Evolutionary conservation across 2,329 filamentous ascomycete genomes (phyloP), one percentile per base, ranked within the genome.

Genomic region (Fusarium sp.): DNA sequence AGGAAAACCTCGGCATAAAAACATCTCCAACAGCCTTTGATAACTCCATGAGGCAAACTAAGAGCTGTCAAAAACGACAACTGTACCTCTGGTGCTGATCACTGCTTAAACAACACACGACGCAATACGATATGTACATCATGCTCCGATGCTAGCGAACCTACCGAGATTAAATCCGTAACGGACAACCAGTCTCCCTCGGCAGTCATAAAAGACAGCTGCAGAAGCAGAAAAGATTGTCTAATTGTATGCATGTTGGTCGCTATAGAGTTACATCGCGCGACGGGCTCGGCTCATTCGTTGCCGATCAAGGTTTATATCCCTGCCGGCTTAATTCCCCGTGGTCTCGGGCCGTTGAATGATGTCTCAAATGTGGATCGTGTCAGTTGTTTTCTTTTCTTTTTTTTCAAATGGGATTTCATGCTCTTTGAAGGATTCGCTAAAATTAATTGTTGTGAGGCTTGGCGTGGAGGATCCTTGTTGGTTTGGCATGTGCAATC

Each of bases 131-230:
- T 32, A n/a, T n/a, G 48, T 32, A n/a, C 50, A 35, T 46, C 27
- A 33, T 20, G 7, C 3, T 17, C 13, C 14, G 13, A 45, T 17
- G 14, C 9, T 20, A 27, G 53, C 15, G 6, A 22, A n/a, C 7
- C 7, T 44, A 19, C 55, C 35, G 55, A 51, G 40, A 60, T 60
- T 37, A 44, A 27, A 51, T 5, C 10, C 35, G 23, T 7, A 32
- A n/a, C 14, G 9, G 10, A 30, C 52, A 10, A 30, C 27, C 17
- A 32, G 20, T 4, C 20, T 32, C 14, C 49, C 33, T 45, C 40
- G 56, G 46, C 46, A 61, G 45, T 54, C 33, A 23, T 23, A 37
- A 45, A 39, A 23, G 22, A 40, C n/a, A 45, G 11, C n/a, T 17
- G 8, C 23, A 27, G 22, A 37, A 8, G 51, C 13, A n/a, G 27